A percentile compares a stretch with the other conserved stretches of the same genome.
These are phyloP conservation scores for Synura sp. DNA, from an alignment of 352 stramenopile genomes.

Conservation along the genomic window DNA sequence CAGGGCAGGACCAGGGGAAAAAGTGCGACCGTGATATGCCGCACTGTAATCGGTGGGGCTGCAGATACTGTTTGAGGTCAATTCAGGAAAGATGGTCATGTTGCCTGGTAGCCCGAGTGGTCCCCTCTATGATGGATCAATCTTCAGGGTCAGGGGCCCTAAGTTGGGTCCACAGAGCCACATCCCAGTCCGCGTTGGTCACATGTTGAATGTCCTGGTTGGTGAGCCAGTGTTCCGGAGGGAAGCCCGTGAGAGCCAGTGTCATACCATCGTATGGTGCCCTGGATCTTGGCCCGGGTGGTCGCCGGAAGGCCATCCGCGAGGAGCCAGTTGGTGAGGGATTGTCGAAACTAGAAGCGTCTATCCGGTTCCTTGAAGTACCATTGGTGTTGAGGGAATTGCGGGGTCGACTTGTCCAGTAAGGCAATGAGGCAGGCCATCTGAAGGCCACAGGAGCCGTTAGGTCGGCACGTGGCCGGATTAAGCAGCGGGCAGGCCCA, in stretches of 20 bases:
- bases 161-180: background rate
- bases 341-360: background rate
- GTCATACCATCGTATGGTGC: background rate
- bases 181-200: background rate
- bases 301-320: background rate
- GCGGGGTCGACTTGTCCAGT: background rate
- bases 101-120: background rate
- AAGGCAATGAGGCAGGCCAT: background rate
- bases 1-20: background rate
- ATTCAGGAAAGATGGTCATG: background rate
- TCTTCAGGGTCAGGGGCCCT: background rate
- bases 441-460: constrained; percentile 8
- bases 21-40: background rate
- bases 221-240: background rate
- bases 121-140: background rate
- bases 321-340: background rate
- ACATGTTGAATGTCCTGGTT: background rate
- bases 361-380: background rate
- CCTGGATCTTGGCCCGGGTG: background rate
- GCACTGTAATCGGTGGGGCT: background rate
- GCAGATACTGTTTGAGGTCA: background rate
- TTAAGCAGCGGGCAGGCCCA: too few species aligned
- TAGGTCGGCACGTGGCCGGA: background rate
- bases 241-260: background rate
- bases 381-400: background rate